Percentiles rank a stretch among this genome's conserved stretches.
phyloP scores from a whole-genome alignment of 2,329 filamentous ascomycete genomes.

The Scedosporium boydii region DNA sequence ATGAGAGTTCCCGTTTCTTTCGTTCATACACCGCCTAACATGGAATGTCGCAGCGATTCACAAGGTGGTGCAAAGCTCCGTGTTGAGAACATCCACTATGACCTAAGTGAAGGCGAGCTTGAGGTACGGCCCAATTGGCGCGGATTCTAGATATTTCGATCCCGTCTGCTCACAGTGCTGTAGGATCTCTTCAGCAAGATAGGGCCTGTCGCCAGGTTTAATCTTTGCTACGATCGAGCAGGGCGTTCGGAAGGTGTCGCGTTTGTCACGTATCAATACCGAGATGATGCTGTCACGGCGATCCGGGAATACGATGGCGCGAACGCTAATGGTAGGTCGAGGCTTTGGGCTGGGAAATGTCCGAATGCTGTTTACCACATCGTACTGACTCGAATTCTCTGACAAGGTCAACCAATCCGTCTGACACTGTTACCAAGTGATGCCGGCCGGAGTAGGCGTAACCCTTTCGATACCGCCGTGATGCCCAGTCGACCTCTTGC shows the following conservation, averaged over 20 bases:
- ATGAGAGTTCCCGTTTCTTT: background rate
- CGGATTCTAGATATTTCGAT: background rate
- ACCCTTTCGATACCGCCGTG: constrained; percentile 46
- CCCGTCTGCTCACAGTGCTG: constrained; percentile 3
- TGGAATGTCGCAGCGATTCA: constrained; percentile 29
- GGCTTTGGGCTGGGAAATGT: background rate
- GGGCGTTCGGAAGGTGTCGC: constrained; percentile 81
- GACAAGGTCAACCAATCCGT: constrained; percentile 65
- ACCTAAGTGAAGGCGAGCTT: constrained; percentile 76
- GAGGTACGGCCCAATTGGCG: constrained; percentile 39
- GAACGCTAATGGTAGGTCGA: constrained; percentile 64
- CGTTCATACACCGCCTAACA: constrained; percentile 4
- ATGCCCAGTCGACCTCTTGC: constrained; percentile 48
- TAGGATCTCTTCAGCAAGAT: constrained; percentile 76
- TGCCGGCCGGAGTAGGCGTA: constrained; percentile 26
- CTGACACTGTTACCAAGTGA: constrained; percentile 54
- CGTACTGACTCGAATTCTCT: background rate
- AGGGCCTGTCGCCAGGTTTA: constrained; percentile 58
- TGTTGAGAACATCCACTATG: constrained; percentile 88
- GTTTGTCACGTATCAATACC: constrained; percentile 67
- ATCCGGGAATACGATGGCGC: constrained; percentile 78
- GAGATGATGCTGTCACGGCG: constrained; percentile 63
- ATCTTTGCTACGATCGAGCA: constrained; percentile 75
- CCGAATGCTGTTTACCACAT: background rate
- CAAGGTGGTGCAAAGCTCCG: constrained; percentile 58